phyloP scores from a whole-genome alignment of 148 eudicot genomes.

The Salicornia ramosissima region DNA sequence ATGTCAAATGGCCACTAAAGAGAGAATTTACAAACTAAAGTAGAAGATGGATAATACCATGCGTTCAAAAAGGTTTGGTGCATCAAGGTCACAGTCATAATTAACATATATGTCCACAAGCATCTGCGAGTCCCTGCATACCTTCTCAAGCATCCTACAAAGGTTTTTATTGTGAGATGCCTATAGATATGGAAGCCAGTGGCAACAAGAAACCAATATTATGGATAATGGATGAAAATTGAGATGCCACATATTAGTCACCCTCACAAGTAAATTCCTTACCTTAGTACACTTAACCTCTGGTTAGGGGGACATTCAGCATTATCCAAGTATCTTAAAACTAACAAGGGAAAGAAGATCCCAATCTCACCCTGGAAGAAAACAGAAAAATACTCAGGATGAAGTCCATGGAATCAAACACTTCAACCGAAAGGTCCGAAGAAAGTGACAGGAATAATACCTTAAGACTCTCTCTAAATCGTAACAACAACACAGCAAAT shows the following conservation, averaged over 20 bases:
- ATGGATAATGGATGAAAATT: background rate
- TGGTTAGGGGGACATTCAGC: slow-evolving; percentile 57
- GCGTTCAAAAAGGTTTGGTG: slow-evolving; percentile 91
- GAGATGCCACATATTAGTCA: slow-evolving; percentile 13
- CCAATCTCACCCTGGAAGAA: slow-evolving; percentile 89
- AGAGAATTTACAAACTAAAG: background rate
- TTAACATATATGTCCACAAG: slow-evolving; percentile 94
- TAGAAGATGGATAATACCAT: slow-evolving; percentile 42
- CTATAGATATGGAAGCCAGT: slow-evolving; percentile 10
- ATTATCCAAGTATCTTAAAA: slow-evolving; percentile 76
- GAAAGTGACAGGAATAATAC: slow-evolving; percentile 30
- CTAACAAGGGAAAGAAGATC: slow-evolving; percentile 90
- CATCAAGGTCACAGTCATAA: slow-evolving; percentile 93
- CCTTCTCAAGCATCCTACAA: slow-evolving; percentile 97
- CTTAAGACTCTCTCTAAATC: slow-evolving; percentile 87
- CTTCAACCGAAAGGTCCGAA: too few species aligned
- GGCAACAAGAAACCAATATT: slow-evolving; percentile 8
- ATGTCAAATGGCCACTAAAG: background rate
- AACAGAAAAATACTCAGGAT: slow-evolving; percentile 11
- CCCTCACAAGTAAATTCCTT: slow-evolving; percentile 14
- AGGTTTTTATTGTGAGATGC: slow-evolving; percentile 15
- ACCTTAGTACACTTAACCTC: slow-evolving; percentile 81
- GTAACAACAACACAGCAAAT: slow-evolving; percentile 72
- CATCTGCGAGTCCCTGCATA: slow-evolving; percentile 90
- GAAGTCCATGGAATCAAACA: slow-evolving; percentile 7